Evolutionary conservation across 2,329 filamentous ascomycete genomes (phyloP), one percentile per base, ranked within the genome.

Genomic region (Lasiodiplodia theobromae): DNA sequence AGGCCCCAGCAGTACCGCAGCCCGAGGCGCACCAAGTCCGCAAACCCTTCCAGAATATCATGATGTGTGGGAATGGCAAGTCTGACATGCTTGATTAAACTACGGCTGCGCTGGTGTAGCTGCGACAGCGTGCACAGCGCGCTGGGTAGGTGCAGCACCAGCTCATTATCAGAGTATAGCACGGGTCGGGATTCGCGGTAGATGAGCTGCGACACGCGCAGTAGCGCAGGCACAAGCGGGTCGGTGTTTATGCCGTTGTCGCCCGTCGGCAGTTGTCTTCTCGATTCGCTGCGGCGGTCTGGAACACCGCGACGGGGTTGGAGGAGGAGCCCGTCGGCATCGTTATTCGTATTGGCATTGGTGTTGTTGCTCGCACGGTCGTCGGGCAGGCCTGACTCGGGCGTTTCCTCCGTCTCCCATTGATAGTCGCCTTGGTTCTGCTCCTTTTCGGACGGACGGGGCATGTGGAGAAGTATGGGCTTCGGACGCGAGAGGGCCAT

Each of bases 1-100:
- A 84, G 71, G 3, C 81, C 80, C 76, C 81, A 82, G 73, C 82
- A 83, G 70, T 83, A 84, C 5, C 82, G 76, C 63, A 84, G 66
- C 3, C 78, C 79, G 0, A 83, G 73, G n/a, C 82, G 79, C 10
- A 84, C 81, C 38, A 82, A 75, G 70, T 84, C 81, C 28, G 80
- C 77, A 72, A 84, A 84, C 34, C 79, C 79, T 68, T 83, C 81
- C 67, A 83, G 77, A 68, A 83, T 82, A 62, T 83, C 81, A 73
- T 82, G 80, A 70, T 83, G 81, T 7, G 77, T 79, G 47, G 81
- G 81, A 28, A 84, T 82, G n/a, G 79, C 79, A 28, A 84, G 72
- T 52, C 78, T 73, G 70, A 83, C 75, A 69, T 80, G 76, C 66
- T 81, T 82, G 69, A 83, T 82, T 53, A 82, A 77, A 62, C 76